These are phyloP conservation scores for Ceratocystis diversiconidia DNA, from an alignment of 2,329 filamentous ascomycete species.

Conservation along the genomic window DNA sequence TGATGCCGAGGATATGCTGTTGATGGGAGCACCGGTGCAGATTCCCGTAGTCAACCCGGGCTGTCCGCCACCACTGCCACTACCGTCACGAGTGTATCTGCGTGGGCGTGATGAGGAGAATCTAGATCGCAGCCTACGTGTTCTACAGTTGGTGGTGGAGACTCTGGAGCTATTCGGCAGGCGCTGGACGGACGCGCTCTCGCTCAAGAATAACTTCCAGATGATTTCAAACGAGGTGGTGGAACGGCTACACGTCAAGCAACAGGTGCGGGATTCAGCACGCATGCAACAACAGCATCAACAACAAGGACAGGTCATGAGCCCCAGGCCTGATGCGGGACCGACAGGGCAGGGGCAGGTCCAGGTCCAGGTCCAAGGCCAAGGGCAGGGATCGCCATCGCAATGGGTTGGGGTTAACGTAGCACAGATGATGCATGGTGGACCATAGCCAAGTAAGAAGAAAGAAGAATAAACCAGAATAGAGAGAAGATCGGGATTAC, in stretches of 20 bases:
- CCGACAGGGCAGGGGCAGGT: slow-evolving; percentile 9
- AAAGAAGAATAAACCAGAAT: neutral
- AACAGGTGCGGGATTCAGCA: slow-evolving; percentile 23
- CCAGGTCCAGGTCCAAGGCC: slow-evolving; percentile 8
- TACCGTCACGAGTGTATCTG: slow-evolving; percentile 32
- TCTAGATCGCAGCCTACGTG: slow-evolving; percentile 40
- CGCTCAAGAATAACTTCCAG: slow-evolving; percentile 41
- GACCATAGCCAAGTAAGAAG: slow-evolving; percentile 16
- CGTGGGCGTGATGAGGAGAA: slow-evolving; percentile 33
- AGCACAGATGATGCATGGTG: slow-evolving; percentile 30
- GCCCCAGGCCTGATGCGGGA: neutral
- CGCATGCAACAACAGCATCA: slow-evolving; percentile 23
- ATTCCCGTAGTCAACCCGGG: slow-evolving; percentile 32
- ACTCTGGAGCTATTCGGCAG: slow-evolving; percentile 43
- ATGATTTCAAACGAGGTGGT: slow-evolving; percentile 33
- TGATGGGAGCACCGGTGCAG: slow-evolving; percentile 33
- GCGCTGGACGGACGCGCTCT: slow-evolving; percentile 43
- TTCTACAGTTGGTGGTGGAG: slow-evolving; percentile 39
- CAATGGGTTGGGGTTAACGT: slow-evolving; percentile 35
- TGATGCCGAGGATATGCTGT: slow-evolving; percentile 41
- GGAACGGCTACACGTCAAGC: slow-evolving; percentile 30
- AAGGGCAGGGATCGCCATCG: slow-evolving; percentile 17
- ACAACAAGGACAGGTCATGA: slow-evolving; percentile 20
- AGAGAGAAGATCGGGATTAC: neutral
- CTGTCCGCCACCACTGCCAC: slow-evolving; percentile 37